These are phyloP conservation scores for Tuber microsphaerosporum DNA, from an alignment of 495 filamentous ascomycete genomes.

Conservation along the genomic window DNA sequence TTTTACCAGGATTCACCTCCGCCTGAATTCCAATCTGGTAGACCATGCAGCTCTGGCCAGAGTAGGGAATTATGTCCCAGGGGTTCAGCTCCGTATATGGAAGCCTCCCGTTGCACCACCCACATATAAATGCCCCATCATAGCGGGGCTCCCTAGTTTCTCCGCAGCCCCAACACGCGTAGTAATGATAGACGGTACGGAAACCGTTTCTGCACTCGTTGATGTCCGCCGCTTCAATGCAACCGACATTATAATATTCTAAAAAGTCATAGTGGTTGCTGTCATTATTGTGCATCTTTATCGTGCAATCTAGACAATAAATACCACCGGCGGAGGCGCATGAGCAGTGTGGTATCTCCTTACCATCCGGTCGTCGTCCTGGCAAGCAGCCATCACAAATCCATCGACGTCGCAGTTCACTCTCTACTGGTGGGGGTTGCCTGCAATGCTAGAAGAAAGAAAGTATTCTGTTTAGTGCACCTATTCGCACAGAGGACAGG, in stretches of 20 bases:
- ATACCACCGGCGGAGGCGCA: background rate
- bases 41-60: background rate
- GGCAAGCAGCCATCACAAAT: background rate
- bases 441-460: background rate
- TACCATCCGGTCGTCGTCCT: background rate
- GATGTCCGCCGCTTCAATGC: background rate
- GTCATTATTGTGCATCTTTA: background rate
- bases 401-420: background rate
- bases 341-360: background rate
- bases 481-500: background rate
- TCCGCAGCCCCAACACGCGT: background rate
- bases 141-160: background rate
- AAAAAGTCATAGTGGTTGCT: background rate
- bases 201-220: background rate
- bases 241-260: background rate
- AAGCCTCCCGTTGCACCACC: background rate
- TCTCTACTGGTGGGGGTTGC: background rate
- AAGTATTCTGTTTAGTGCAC: background rate
- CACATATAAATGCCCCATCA: background rate
- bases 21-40: fast-evolving
- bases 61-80: background rate
- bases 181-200: background rate
- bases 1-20: background rate
- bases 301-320: background rate
- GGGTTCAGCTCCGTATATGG: background rate